These are phyloP conservation scores for Thalassiosira sp. DNA, from an alignment of 352 stramenopile genomes.

Conservation along the genomic window DNA sequence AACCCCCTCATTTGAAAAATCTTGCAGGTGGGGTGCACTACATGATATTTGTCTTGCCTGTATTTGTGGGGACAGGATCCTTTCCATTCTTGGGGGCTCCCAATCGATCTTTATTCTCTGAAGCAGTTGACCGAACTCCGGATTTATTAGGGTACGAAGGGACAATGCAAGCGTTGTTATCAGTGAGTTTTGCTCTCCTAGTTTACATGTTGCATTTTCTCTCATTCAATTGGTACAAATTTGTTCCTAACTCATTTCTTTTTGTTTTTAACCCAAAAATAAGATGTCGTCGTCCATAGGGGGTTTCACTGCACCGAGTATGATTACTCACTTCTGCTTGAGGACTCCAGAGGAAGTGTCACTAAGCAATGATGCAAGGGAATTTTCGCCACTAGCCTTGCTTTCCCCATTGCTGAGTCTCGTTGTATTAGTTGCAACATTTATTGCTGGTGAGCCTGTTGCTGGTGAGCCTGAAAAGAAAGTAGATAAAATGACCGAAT, in stretches of 20 bases:
- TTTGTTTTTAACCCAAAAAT: background rate
- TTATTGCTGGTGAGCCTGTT: conserved; percentile 18
- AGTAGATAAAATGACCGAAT: conserved; percentile 1
- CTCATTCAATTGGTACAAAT: background rate
- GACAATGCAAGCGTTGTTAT: conserved; percentile 71
- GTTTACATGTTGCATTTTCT: conserved; percentile 31
- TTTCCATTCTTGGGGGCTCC: conserved; percentile 71
- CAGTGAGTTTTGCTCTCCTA: conserved; percentile 38
- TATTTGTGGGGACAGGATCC: conserved; percentile 40
- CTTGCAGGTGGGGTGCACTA: conserved; percentile 14
- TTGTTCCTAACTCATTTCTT: too few species aligned
- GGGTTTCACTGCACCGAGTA: conserved; percentile 36
- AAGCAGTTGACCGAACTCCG: conserved; percentile 47
- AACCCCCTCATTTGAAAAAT: too few species aligned
- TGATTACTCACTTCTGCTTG: conserved; percentile 46
- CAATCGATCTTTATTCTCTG: conserved; percentile 66
- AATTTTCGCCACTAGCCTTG: conserved; percentile 54
- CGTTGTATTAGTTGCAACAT: conserved; percentile 39
- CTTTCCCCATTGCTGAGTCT: conserved; percentile 44
- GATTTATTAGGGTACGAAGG: conserved; percentile 50
- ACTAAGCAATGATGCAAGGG: conserved; percentile 47
- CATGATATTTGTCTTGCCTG: conserved; percentile 49
- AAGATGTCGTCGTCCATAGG: conserved; percentile 40
- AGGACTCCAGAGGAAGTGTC: conserved; percentile 62
- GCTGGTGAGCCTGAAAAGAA: conserved; percentile 5